These are phyloP conservation scores for Tetrapyrgos nigripes DNA, from an alignment of 1,284 basidiomycete species.

Conservation along the genomic window DNA sequence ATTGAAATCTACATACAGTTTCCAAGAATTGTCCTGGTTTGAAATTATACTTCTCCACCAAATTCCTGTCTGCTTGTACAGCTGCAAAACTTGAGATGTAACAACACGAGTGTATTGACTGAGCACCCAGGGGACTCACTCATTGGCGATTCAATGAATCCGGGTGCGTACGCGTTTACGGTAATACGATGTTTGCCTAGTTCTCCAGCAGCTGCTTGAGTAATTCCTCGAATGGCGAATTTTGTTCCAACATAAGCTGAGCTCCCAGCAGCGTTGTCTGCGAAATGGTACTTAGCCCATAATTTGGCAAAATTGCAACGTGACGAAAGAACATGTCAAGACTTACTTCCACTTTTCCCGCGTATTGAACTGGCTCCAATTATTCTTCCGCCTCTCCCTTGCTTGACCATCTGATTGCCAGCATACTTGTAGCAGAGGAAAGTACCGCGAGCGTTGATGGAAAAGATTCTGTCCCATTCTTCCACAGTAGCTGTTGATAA, in stretches of 20 bases:
- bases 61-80: no score
- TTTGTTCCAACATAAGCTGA: background rate
- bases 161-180: slow-evolving; percentile 38
- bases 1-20: no score
- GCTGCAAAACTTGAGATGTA: no score
- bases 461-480: slow-evolving; percentile 9
- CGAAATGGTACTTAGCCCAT: background rate
- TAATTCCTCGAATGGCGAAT: background rate
- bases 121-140: no score
- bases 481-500: background rate
- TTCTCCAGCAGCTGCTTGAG: slow-evolving; percentile 29
- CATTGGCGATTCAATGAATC: no score
- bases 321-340: background rate
- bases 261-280: background rate
- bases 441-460: slow-evolving; percentile 9
- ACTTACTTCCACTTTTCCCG: slow-evolving; percentile 12
- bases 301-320: background rate
- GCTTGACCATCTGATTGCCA: slow-evolving; percentile 16
- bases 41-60: no score
- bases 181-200: slow-evolving; percentile 34
- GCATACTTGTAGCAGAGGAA: slow-evolving; percentile 20
- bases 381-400: slow-evolving; percentile 25
- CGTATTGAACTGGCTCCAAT: slow-evolving; percentile 21
- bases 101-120: no score
- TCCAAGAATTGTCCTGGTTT: no score